These are phyloP conservation scores for Penicillium sp. DNA, from an alignment of 2,329 filamentous ascomycete species.

Conservation along the genomic window DNA sequence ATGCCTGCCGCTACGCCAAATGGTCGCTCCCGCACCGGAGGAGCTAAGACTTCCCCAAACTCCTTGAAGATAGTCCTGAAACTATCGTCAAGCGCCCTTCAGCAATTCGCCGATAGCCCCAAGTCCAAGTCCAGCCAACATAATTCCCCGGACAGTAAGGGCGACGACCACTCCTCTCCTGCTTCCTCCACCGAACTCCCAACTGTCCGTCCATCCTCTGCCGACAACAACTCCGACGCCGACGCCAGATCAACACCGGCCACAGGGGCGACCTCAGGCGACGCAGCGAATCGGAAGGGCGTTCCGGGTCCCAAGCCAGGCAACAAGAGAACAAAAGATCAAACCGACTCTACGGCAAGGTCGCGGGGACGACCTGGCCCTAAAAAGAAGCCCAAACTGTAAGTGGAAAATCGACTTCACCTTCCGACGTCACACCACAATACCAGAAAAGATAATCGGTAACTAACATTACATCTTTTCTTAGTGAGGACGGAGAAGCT, in stretches of 20 bases:
- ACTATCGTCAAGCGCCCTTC: constrained; percentile 37
- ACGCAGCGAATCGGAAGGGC: constrained; percentile 69
- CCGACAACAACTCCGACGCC: constrained; percentile 41
- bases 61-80: constrained; percentile 37
- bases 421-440: background rate
- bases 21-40: constrained; percentile 35
- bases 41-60: constrained; percentile 25
- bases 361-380: constrained; percentile 83
- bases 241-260: constrained; percentile 41
- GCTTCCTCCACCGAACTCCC: constrained; percentile 36
- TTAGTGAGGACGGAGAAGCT: constrained; percentile 51
- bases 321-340: constrained; percentile 51
- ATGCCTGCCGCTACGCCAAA: constrained; percentile 30
- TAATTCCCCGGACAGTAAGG: constrained; percentile 24
- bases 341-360: constrained; percentile 50
- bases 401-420: constrained; percentile 47
- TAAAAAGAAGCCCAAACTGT: constrained; percentile 95
- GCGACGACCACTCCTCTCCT: constrained; percentile 35
- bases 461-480: constrained; percentile 1
- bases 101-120: constrained; percentile 30
- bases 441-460: background rate
- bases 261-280: constrained; percentile 37
- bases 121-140: constrained; percentile 4
- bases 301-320: constrained; percentile 65
- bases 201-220: constrained; percentile 36